A percentile compares a stretch with the other conserved stretches of the same genome.
These are phyloP conservation scores for Nymphaea thermarum DNA, from an alignment of 164 flowering plant genomes.

Conservation along the genomic window DNA sequence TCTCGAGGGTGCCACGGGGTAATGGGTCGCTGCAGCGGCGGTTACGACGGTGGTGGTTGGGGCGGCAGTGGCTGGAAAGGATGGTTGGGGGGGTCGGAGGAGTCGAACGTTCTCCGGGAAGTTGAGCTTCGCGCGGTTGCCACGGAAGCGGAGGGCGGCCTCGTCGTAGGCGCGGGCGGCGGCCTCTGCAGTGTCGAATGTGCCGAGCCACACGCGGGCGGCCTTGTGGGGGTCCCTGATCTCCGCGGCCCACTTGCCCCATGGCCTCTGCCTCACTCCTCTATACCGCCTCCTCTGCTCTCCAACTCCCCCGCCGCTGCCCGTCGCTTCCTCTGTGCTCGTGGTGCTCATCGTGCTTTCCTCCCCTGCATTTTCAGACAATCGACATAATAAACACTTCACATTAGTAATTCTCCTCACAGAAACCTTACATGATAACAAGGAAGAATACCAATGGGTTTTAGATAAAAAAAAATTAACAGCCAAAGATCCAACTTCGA, in stretches of 20 bases:
- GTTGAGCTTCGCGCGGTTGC: slow-evolving; percentile 71
- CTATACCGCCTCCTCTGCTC: slow-evolving; percentile 46
- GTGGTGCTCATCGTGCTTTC: background rate
- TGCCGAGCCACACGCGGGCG: slow-evolving; percentile 78
- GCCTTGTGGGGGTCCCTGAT: slow-evolving; percentile 77
- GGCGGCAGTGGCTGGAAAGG: background rate
- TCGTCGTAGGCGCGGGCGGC: slow-evolving; percentile 77
- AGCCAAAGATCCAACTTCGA: no score
- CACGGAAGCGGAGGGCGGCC: slow-evolving; percentile 67
- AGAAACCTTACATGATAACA: no score
- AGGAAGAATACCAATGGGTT: no score
- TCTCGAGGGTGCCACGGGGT: background rate
- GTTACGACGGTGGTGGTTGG: background rate
- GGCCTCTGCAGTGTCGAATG: slow-evolving; percentile 65
- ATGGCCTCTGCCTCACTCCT: slow-evolving; percentile 80
- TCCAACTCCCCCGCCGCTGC: background rate
- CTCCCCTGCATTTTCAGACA: background rate
- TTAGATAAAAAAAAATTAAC: no score
- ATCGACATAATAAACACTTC: no score
- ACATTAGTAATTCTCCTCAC: no score
- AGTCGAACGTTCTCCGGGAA: slow-evolving; percentile 60
- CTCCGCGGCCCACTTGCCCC: slow-evolving; percentile 92
- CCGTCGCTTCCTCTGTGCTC: background rate
- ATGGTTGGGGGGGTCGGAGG: background rate
- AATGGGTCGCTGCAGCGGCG: no score